Evolutionary conservation across 768 basidiomycete genomes (phyloP).

Genomic region (Cubamyces lactineus): DNA sequence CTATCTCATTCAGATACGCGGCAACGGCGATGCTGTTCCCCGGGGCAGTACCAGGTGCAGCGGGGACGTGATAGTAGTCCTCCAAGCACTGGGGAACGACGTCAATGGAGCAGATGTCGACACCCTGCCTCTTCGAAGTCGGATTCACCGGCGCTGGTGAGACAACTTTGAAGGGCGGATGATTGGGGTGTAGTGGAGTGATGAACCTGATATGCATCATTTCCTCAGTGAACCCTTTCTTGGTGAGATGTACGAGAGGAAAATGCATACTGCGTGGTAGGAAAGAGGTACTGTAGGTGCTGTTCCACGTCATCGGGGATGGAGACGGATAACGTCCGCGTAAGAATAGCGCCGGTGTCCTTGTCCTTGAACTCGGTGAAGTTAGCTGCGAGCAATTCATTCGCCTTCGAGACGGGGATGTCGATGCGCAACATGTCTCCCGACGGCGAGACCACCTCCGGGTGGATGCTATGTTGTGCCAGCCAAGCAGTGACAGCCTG

Average conservation of each 20-base stretch:
- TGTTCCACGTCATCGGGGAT: constrained; percentile 36
- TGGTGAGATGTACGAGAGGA: too few relatives aligned
- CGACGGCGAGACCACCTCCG: not conserved
- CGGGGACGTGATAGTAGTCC: constrained; percentile 40
- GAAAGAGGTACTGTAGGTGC: constrained; percentile 38
- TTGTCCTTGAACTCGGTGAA: constrained; percentile 21
- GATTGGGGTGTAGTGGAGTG: not conserved
- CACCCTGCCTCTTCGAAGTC: not conserved
- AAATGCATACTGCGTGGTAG: constrained; percentile 32
- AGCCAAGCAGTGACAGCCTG: constrained; percentile 18
- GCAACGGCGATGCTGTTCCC: constrained; percentile 35
- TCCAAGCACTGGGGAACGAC: constrained; percentile 32
- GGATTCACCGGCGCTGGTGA: constrained; percentile 18
- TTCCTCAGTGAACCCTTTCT: too few relatives aligned
- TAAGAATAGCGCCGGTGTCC: constrained; percentile 31
- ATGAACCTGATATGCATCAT: not conserved
- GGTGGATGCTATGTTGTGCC: not conserved
- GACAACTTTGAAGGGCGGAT: not conserved
- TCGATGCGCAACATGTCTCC: not conserved
- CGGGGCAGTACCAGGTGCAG: constrained; percentile 33
- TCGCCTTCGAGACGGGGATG: constrained; percentile 1
- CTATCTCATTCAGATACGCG: constrained; percentile 36
- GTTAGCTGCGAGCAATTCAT: constrained; percentile 7
- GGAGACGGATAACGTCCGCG: constrained; percentile 42
- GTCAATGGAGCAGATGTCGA: not conserved